Evolutionary conservation across 2,329 filamentous ascomycete genomes (phyloP).

Genomic region (Neofusicoccum cordaticola): DNA sequence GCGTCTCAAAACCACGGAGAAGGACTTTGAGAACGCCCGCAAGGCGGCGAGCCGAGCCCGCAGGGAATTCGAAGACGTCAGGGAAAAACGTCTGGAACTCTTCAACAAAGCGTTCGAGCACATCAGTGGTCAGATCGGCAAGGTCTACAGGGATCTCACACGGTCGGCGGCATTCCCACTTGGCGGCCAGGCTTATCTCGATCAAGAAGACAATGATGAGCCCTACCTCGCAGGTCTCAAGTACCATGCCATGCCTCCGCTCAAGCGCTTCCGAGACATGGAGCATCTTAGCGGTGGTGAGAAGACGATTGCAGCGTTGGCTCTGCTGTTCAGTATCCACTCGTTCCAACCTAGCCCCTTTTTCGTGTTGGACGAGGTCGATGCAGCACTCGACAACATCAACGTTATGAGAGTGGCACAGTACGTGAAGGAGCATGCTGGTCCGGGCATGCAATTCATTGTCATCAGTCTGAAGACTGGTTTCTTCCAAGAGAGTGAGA

Average conservation of each 20-base stretch:
- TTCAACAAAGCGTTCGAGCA: conserved; percentile 96
- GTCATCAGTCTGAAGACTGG: conserved; percentile 96
- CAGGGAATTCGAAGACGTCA: conserved; percentile 79
- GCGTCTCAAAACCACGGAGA: conserved; percentile 77
- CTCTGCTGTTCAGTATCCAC: conserved; percentile 95
- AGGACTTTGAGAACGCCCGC: conserved; percentile 85
- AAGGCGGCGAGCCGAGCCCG: conserved; percentile 70
- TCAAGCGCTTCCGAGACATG: conserved; percentile 99
- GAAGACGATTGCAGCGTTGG: conserved; percentile 97
- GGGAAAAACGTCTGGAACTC: conserved; percentile 77
- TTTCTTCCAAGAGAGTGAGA: conserved; percentile 94
- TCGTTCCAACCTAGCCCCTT: conserved; percentile 94
- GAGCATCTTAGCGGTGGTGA: conserved; percentile 95
- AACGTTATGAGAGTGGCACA: conserved; percentile 96
- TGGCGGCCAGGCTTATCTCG: conserved; percentile 84
- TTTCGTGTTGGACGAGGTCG: conserved; percentile 97
- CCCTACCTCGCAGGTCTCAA: conserved; percentile 95
- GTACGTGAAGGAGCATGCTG: conserved; percentile 90
- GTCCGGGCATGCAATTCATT: conserved; percentile 98
- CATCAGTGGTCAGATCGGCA: conserved; percentile 89
- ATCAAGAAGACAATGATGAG: conserved; percentile 94
- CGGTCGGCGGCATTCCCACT: conserved; percentile 86
- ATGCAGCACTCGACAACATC: conserved; percentile 95
- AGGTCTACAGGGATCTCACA: conserved; percentile 94
- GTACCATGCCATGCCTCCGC: conserved; percentile 97